phyloP scores from a whole-genome alignment of 2,329 filamentous ascomycete species.

The Hymenoscyphus salicellus region DNA sequence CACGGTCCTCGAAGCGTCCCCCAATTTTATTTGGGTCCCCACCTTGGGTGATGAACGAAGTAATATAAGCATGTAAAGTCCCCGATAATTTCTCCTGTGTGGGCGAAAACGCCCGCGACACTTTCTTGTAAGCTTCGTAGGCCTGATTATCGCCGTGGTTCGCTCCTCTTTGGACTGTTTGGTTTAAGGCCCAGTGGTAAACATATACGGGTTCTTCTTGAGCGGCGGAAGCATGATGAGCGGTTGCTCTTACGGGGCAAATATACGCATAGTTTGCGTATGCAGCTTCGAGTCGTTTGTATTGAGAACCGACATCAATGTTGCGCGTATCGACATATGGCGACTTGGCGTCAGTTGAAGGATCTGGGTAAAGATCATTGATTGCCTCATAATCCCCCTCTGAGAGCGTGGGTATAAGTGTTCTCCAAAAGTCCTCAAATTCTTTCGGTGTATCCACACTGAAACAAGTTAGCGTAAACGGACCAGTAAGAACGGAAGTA shows the following conservation, averaged over 20 bases:
- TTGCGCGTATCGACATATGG: slow-evolving; percentile 41
- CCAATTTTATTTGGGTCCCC: slow-evolving; percentile 27
- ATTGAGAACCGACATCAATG: slow-evolving; percentile 48
- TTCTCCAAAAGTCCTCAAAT: slow-evolving; percentile 58
- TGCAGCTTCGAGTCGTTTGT: slow-evolving; percentile 54
- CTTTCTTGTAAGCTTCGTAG: slow-evolving; percentile 44
- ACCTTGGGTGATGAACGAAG: slow-evolving; percentile 24
- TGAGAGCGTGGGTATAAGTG: slow-evolving; percentile 56
- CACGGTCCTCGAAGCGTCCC: slow-evolving; percentile 32
- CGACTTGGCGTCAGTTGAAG: slow-evolving; percentile 40
- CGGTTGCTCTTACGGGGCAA: slow-evolving; percentile 59
- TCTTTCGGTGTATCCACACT: slow-evolving; percentile 32
- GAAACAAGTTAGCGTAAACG: too few species aligned
- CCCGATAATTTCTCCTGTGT: slow-evolving; percentile 24
- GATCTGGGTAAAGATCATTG: slow-evolving; percentile 59
- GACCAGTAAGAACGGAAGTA: too few species aligned
- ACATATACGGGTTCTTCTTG: slow-evolving; percentile 42
- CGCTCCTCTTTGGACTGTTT: slow-evolving; percentile 34
- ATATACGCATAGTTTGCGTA: slow-evolving; percentile 64
- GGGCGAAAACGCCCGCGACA: slow-evolving; percentile 17
- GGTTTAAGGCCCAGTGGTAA: slow-evolving; percentile 56
- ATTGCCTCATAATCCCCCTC: slow-evolving; percentile 52
- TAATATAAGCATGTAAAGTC: slow-evolving; percentile 26
- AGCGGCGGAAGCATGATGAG: slow-evolving; percentile 38
- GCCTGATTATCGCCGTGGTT: slow-evolving; percentile 45